Evolutionary conservation across 148 eudicot species (phyloP).

Genomic region (Chenopodium quinoa): DNA sequence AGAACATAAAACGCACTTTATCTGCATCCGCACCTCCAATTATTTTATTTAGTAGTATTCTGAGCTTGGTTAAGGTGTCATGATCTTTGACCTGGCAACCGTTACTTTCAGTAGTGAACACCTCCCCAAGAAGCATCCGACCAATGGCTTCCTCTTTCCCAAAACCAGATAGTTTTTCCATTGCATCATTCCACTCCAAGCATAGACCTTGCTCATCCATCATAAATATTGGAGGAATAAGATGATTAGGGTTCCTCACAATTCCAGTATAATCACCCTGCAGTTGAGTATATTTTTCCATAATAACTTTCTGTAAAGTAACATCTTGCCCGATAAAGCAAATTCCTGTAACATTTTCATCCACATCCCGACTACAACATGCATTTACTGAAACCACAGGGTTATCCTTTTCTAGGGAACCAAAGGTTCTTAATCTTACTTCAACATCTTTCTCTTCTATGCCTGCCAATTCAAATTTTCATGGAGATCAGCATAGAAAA

Average conservation of each 20-base stretch:
- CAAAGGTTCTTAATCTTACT: conserved; percentile 51
- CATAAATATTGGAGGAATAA: conserved; percentile 83
- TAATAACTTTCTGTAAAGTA: conserved; percentile 54
- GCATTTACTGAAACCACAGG: conserved; percentile 58
- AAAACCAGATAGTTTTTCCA: conserved; percentile 66
- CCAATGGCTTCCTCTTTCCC: conserved; percentile 53
- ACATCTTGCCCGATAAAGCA: conserved; percentile 81
- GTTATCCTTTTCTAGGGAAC: conserved; percentile 38
- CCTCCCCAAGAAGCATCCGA: conserved; percentile 72
- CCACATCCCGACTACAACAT: conserved; percentile 61
- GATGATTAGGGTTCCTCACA: conserved; percentile 52
- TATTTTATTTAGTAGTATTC: conserved; percentile 52
- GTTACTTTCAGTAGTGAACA: conserved; percentile 51
- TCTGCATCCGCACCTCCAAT: conserved; percentile 52
- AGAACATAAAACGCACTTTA: conserved; percentile 59
- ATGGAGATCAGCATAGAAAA: not conserved
- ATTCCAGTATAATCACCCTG: conserved; percentile 75
- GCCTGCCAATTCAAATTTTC: conserved; percentile 44
- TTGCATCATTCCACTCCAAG: conserved; percentile 74
- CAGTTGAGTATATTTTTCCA: conserved; percentile 54
- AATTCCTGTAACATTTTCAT: conserved; percentile 55
- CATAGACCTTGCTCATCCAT: conserved; percentile 74
- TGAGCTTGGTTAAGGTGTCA: conserved; percentile 57
- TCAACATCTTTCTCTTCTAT: conserved; percentile 61
- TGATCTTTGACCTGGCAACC: conserved; percentile 75